Percentiles rank a stretch among this genome's conserved stretches.
These are phyloP conservation scores for Fonsecaea pugnacius DNA, from an alignment of 2,329 filamentous ascomycete species.

Conservation along the genomic window DNA sequence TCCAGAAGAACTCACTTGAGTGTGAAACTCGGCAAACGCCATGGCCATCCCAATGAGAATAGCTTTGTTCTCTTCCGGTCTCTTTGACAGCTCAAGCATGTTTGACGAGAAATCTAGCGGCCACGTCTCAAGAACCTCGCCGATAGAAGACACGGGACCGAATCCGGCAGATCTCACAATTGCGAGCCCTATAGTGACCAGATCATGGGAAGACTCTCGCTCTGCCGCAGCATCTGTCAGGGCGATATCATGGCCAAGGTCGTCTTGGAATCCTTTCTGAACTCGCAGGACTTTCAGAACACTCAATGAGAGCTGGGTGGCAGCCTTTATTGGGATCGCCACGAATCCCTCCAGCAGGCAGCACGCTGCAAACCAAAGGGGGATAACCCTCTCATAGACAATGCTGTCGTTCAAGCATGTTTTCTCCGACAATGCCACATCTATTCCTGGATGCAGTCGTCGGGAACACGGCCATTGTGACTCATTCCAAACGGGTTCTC, in stretches of 20 bases:
- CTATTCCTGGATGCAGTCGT: background rate
- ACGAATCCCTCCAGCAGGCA: background rate
- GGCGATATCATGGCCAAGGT: background rate
- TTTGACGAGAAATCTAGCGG: background rate
- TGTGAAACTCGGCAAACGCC: background rate
- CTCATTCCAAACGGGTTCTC: background rate
- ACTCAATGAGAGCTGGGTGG: background rate
- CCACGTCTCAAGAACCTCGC: background rate
- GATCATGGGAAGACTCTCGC: background rate
- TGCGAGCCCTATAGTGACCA: background rate
- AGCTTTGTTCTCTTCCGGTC: background rate
- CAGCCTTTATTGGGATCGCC: background rate
- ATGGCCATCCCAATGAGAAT: background rate
- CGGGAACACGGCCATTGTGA: background rate
- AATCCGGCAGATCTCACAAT: background rate
- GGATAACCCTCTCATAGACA: background rate
- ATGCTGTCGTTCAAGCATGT: background rate
- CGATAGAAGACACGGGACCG: background rate
- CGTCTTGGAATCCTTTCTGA: background rate
- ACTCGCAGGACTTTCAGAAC: background rate
- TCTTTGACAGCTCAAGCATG: background rate
- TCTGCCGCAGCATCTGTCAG: background rate
- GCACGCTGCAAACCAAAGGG: slow-evolving; percentile 1
- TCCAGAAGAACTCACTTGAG: background rate
- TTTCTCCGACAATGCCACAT: background rate